Evolutionary conservation across 2,329 filamentous ascomycete species (phyloP), one percentile per base, ranked within the genome.

Genomic region (Aschersonia sp.): DNA sequence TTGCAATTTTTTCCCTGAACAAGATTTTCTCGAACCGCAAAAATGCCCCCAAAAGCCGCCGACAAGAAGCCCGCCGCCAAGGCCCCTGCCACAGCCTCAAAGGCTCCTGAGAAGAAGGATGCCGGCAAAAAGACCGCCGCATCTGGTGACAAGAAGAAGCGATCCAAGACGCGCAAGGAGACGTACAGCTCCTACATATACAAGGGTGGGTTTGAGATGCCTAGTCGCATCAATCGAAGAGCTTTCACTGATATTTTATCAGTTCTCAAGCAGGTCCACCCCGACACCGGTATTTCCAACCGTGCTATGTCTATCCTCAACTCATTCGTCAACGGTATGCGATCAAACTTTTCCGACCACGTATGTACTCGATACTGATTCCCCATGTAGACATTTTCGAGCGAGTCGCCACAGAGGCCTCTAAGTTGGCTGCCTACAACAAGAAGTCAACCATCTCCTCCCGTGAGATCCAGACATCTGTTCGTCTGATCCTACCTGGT

Each of bases 151-250:
- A 97, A 97, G 88, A 98, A 98, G 87, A 98, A 97, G 89, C 87
- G 92, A 66, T 94, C 88, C 76, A 98, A 98, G 89, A 87, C 89
- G 58, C 84, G 92, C 74, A 97, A 97, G 85, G 92, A 98, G 80
- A 98, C 92, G n/a, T 98, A 98, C 79, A 94, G 86, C 59, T 94
- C 87, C 48, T 98, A 98, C 81, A 98, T 98, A 74, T 98, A 97
- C 86, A 98, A 97, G 79, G 92, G 90, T 95, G 66, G 69, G 59
- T 54, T n/a, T 41, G 22, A 22, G 22, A 22, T 2, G 22, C 4
- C 22, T 3, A 22, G 22, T 22, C 22, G 22, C 22, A 22, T 22
- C 22, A 22, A 22, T 22, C 3, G 22, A 22, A 22, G 22, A 22
- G 22, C 22, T 22, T 22, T 22, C 2, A 22, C 22, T 22, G 22